phyloP scores from a whole-genome alignment of 306 rosid species.

The Cucumis hystrix region DNA sequence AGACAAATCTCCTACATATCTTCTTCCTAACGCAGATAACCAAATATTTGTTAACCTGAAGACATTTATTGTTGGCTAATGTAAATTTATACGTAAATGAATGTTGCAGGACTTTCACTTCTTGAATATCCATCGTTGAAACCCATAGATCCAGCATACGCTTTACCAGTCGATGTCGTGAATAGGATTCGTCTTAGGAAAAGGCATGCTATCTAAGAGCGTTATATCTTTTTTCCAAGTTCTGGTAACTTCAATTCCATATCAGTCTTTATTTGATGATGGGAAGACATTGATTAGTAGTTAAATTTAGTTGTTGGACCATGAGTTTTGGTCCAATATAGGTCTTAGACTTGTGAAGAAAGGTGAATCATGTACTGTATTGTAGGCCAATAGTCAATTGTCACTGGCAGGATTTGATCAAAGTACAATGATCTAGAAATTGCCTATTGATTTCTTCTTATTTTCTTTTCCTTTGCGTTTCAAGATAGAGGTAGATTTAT shows the following conservation, averaged over 20 bases:
- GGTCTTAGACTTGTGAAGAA: not conserved
- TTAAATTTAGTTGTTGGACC: not conserved
- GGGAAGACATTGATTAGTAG: not conserved
- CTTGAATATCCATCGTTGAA: conserved; percentile 84
- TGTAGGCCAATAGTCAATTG: not conserved
- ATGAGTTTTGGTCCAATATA: not conserved
- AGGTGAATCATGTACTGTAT: not conserved
- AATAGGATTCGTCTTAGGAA: conserved; percentile 36
- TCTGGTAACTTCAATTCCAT: not conserved
- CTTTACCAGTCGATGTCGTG: conserved; percentile 73
- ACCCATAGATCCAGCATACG: conserved; percentile 74
- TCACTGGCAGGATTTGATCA: not conserved
- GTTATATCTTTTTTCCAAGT: not conserved
- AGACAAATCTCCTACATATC: not conserved
- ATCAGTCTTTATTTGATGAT: not conserved
- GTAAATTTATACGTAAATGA: conserved; percentile 3
- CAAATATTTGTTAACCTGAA: not conserved
- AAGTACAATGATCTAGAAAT: not conserved
- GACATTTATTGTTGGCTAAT: not conserved
- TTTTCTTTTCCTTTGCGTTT: not conserved
- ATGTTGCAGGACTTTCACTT: conserved; percentile 72
- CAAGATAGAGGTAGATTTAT: not conserved
- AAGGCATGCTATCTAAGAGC: not conserved
- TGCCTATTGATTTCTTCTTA: not conserved
- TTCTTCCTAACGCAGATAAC: not conserved